Base-by-base conservation (phyloP, 1,139 yeast species). In the Kazachstania sp. region DNA sequence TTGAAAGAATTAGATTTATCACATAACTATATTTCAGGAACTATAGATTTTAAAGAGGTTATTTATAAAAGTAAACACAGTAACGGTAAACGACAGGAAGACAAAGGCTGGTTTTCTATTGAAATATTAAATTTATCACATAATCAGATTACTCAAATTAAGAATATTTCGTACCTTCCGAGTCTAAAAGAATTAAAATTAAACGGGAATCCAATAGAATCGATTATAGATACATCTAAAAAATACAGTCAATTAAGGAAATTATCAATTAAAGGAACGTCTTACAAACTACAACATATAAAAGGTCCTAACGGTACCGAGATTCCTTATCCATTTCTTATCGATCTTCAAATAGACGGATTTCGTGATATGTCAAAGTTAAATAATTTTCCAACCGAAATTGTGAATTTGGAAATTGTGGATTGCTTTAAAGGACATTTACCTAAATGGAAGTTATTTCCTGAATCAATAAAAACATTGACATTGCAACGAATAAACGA, bases 361-460 rank as follows among this genome's bases (percentile, higher is more conserved):
- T 46, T 43, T 40, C 23, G n/a, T 20, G 46, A 46, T n/a, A 28
- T 46, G 35, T 37, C 41, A 11, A n/a, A 20, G 30, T 46, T 44
- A 43, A 20, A 8, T 15, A 11, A 12, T 7, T 8, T 46, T n/a
- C 49, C 49, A 8, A 12, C 19, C 26, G 30, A 11, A 3, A 15
- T 46, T 15, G 8, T 15, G 13, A 42, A 36, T 12, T 28, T 46
- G 18, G 46, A 39, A 32, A 43, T 46, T 6, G 32, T 23, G 9
- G 37, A 40, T 32, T 20, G 44, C 2, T 39, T 39, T 13, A 19
- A 26, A 12, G 26, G 39, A 36, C 36, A 37, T 23, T 23, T 46
- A 31, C 49, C 49, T 11, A 40, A 30, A 11, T 47, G 45, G 46
- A 23, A 41, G 2, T 12, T 37, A 12, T 38, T 49, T 9, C 51